Percentiles rank a stretch among this genome's conserved stretches.
These are phyloP conservation scores for Mycena capillaripes DNA, from an alignment of 768 basidiomycete species.

Conservation along the genomic window DNA sequence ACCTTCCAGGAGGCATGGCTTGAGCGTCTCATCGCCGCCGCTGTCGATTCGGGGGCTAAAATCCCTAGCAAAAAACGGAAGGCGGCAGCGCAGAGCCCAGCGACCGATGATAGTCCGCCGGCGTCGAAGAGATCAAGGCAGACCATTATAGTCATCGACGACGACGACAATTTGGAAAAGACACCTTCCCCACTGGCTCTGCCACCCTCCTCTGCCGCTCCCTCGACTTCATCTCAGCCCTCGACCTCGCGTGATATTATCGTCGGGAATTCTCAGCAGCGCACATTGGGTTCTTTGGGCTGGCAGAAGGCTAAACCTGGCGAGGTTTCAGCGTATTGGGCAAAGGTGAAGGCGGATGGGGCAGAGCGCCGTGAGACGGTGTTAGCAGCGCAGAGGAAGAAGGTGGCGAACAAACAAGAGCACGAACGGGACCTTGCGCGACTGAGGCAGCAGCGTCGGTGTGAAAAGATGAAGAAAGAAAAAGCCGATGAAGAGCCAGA, in stretches of 20 bases:
- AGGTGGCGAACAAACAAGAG: background rate
- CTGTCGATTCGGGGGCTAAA: background rate
- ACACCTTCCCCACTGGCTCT: no score
- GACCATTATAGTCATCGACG: background rate
- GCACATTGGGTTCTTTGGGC: background rate
- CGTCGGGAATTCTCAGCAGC: background rate
- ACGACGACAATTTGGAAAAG: background rate
- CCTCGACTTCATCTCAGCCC: background rate
- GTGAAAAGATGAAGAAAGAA: background rate
- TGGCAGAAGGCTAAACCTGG: background rate
- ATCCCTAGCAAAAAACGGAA: background rate
- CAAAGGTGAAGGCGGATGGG: background rate
- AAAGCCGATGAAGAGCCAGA: background rate
- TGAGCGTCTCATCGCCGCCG: background rate
- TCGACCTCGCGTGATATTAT: no score
- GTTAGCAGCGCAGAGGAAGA: background rate
- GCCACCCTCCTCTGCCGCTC: background rate
- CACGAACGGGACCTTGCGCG: background rate
- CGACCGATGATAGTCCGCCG: background rate
- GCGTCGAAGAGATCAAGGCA: background rate
- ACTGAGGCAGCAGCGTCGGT: background rate
- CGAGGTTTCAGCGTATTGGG: background rate
- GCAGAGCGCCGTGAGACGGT: background rate
- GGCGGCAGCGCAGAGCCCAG: background rate
- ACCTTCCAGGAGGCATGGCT: background rate